These are phyloP conservation scores for Isochrysis galbana DNA, from an alignment of 78 protist genomes.

Conservation along the genomic window DNA sequence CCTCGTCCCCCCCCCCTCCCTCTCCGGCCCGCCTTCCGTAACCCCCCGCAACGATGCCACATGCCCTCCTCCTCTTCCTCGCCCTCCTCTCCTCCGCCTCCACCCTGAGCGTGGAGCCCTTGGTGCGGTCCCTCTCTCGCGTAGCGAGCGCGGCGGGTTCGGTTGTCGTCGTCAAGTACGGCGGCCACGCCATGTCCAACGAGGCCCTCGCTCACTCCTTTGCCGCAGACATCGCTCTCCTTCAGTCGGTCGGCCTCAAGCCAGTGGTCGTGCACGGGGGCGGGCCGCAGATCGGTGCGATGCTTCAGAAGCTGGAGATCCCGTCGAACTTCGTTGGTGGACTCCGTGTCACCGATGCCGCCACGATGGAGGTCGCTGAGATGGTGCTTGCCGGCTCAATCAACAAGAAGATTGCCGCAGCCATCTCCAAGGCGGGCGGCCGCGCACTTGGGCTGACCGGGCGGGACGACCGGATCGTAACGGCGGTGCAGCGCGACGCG, in stretches of 20 bases:
- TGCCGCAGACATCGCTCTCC: neutral
- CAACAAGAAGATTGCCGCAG: neutral
- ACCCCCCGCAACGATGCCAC: no score
- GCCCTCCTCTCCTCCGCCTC: no score
- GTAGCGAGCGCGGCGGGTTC: no score
- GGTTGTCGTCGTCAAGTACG: conserved; percentile 1
- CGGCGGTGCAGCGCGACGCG: neutral
- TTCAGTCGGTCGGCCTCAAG: neutral
- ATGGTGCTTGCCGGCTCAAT: neutral
- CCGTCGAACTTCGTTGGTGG: neutral
- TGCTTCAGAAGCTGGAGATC: neutral
- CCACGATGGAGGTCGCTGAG: conserved; percentile 6
- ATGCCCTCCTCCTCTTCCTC: no score
- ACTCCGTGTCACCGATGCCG: neutral
- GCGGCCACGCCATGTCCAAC: conserved; percentile 15
- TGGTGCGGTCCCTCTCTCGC: no score
- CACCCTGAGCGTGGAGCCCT: no score
- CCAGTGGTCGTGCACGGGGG: conserved; percentile 20
- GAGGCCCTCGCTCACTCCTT: neutral
- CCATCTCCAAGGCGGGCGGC: conserved; percentile 8
- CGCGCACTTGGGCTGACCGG: conserved; percentile 5
- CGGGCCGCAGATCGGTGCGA: neutral
- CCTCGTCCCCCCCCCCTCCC: no score
- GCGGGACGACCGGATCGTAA: neutral
- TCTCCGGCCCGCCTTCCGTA: no score